phyloP scores from a whole-genome alignment of 2,329 filamentous ascomycete species.

The Akanthomyces uredinophilus region DNA sequence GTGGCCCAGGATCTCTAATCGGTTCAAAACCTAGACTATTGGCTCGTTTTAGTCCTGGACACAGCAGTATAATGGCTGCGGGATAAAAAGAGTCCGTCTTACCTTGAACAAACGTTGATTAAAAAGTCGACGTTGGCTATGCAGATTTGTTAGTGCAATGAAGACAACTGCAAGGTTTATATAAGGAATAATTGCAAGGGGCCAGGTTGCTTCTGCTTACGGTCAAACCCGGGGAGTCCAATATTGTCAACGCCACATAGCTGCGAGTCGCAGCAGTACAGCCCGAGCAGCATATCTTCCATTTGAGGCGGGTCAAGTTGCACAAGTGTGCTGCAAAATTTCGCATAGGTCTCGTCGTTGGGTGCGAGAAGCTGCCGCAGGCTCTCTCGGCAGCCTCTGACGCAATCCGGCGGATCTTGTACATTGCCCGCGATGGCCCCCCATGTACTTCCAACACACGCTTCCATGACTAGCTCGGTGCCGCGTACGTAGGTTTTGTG shows the following conservation, averaged over 20 bases:
- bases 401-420: conserved; percentile 8
- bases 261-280: conserved; percentile 49
- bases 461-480: conserved; percentile 9
- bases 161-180: no score
- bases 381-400: conserved; percentile 14
- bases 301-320: conserved; percentile 22
- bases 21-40: conserved; percentile 26
- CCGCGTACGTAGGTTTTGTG: neutral
- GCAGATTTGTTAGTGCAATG: neutral
- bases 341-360: conserved; percentile 25
- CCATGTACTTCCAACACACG: conserved; percentile 12
- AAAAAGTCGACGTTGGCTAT: conserved; percentile 47
- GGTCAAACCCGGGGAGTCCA: conserved; percentile 35
- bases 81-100: conserved; percentile 19
- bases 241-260: conserved; percentile 43
- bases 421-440: conserved; percentile 12
- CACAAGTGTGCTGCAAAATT: conserved; percentile 29
- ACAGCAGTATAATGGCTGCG: neutral
- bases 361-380: conserved; percentile 10
- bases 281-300: conserved; percentile 33
- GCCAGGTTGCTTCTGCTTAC: conserved; percentile 24
- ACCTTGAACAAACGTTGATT: conserved; percentile 49
- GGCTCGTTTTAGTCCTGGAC: conserved; percentile 2
- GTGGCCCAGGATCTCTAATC: conserved; percentile 33
- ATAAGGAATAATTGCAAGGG: neutral